Evolutionary conservation across 768 basidiomycete species (phyloP).

Genomic region (Rubroboletus pulcherrimus): DNA sequence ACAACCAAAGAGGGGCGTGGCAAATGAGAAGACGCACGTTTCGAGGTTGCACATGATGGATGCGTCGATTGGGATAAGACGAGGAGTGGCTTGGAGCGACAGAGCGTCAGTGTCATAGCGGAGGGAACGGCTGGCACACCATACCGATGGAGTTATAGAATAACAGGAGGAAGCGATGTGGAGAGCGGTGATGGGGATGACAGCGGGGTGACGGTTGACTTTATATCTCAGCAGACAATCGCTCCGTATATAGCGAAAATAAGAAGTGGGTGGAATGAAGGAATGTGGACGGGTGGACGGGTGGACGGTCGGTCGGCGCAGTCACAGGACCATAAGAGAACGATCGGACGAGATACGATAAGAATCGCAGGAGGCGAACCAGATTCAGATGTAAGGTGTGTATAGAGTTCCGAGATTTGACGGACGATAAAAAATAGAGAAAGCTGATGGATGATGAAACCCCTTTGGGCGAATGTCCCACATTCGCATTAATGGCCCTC

Average conservation of each 20-base stretch:
- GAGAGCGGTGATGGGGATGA: conserved; percentile 12
- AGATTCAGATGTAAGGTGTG: conserved; percentile 6
- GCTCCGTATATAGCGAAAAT: conserved; percentile 14
- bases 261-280: conserved; percentile 14
- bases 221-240: conserved; percentile 29
- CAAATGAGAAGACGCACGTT: conserved; percentile 39
- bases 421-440: conserved; percentile 13
- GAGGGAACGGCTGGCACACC: conserved; percentile 6
- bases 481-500: not conserved
- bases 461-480: conserved; percentile 1
- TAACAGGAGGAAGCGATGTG: conserved; percentile 8
- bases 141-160: conserved; percentile 13
- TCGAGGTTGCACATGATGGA: conserved; percentile 52
- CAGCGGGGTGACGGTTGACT: conserved; percentile 16
- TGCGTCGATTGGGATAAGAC: conserved; percentile 8
- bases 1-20: conserved; percentile 13
- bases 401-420: conserved; percentile 22
- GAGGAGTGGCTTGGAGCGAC: conserved; percentile 4
- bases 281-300: conserved; percentile 15
- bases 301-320: conserved; percentile 6
- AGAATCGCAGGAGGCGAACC: conserved; percentile 17
- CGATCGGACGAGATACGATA: conserved; percentile 32
- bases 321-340: conserved; percentile 31
- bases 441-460: conserved; percentile 10
- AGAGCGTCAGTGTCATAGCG: conserved; percentile 2